phyloP scores from a whole-genome alignment of 345 rosid species.

The Physaria fendleri region DNA sequence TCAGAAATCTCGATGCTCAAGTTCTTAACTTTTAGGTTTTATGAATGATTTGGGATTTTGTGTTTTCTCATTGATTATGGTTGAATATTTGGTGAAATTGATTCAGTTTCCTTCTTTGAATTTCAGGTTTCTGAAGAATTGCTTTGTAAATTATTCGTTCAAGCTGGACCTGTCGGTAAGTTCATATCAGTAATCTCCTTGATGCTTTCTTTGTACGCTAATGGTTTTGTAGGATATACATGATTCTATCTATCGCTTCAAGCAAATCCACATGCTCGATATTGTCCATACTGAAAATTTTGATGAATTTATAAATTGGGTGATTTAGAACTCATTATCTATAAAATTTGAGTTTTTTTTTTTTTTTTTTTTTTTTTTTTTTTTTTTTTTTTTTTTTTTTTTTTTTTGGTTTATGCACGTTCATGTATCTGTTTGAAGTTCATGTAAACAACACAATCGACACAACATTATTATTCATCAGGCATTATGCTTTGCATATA shows the following conservation, averaged over 20 bases:
- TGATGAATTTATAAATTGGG: too few relatives aligned
- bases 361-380: too few relatives aligned
- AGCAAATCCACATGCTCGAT: too few relatives aligned
- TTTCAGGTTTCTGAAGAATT: conserved; percentile 74
- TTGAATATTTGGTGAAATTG: conserved; percentile 1
- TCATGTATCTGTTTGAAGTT: too few relatives aligned
- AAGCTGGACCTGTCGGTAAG: conserved; percentile 97
- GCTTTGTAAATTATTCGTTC: conserved; percentile 94
- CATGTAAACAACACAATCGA: background rate
- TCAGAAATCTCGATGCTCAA: conserved; percentile 84
- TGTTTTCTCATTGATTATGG: background rate
- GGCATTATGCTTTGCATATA: background rate
- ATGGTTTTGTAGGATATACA: background rate
- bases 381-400: too few relatives aligned
- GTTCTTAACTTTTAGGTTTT: conserved; percentile 26
- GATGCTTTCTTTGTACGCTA: too few relatives aligned
- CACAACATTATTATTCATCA: background rate
- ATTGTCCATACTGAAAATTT: too few relatives aligned
- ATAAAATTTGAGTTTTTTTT: too few relatives aligned
- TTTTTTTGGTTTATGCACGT: too few relatives aligned
- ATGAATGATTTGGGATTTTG: background rate
- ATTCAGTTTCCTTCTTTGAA: background rate
- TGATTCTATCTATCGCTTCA: too few relatives aligned
- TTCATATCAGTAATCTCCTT: background rate
- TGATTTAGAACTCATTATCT: too few relatives aligned